Base-by-base conservation (phyloP, 495 filamentous ascomycete species). In the Penicillium fimorum region DNA sequence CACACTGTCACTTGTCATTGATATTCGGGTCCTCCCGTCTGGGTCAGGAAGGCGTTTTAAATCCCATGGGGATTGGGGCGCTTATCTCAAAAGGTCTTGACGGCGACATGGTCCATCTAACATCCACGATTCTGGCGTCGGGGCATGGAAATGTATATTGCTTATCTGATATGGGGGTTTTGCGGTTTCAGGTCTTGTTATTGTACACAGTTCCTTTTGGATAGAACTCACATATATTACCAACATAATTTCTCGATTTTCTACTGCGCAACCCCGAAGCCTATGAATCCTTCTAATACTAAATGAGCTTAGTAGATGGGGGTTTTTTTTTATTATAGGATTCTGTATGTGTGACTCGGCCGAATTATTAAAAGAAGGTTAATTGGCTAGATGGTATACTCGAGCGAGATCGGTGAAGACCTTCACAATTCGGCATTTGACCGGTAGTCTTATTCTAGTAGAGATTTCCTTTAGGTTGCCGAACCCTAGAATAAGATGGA, bases 91-190 rank as follows among this genome's bases (percentile, higher is more conserved):
- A 32, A 22, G 22, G 29, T 35, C n/a, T 40, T 51, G 25, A 27
- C 20, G 41, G 51, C 11, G 47, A 37, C 18, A 29, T 54, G 59
- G 59, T 59, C 29, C 51, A 44, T 41, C 29, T 51, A 47, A 57
- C 29, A 53, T 50, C 45, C 27, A 29, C 18, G 50, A 12, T 32
- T 47, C 37, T 58, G 58, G 64, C 50, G 56, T 60, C 53, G 27
- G 62, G 51, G 50, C 25, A 56, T 58, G 57, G 20, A 46, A 25
- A 51, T 67, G 51, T 53, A 62, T 42, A 65, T 59, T 58, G 55
- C 33, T 51, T 53, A 35, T 53, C 45, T 61, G 29, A 61, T 55
- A 53, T 47, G 41, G 58, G 55, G 25, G 54, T 41, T 38, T 9
- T 44, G 51, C 29, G 30, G 29, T 44, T 35, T 53, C 24, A 46